Evolutionary conservation across 2,329 filamentous ascomycete species (phyloP).

Genomic region (Exserohilum turcica): DNA sequence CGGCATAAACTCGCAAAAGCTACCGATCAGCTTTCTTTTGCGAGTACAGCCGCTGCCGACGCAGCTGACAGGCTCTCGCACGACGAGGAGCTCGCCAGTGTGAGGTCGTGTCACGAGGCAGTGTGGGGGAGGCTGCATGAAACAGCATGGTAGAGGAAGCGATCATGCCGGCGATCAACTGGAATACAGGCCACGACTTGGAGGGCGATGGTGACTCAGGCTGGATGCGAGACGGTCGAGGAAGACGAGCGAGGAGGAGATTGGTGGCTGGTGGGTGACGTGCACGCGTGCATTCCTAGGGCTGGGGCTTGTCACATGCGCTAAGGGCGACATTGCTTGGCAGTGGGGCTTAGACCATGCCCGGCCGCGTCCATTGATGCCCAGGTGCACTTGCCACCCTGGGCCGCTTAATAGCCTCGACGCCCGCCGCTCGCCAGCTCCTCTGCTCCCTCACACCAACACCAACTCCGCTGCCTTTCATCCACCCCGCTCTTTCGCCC

Average conservation of each 20-base stretch:
- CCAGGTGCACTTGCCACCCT: slow-evolving; percentile 15
- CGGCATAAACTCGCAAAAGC: not conserved
- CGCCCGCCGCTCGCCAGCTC: not conserved
- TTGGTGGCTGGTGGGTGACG: not conserved
- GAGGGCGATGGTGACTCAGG: not conserved
- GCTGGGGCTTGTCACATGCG: slow-evolving; percentile 1
- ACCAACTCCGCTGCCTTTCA: slow-evolving; percentile 7
- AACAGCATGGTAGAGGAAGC: not conserved
- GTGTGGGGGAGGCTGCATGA: not conserved
- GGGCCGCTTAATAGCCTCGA: slow-evolving; percentile 11
- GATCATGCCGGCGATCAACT: not conserved
- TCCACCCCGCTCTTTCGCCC: slow-evolving; percentile 7
- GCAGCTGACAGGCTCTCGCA: not conserved
- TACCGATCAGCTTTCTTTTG: not conserved
- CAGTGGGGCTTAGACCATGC: slow-evolving; percentile 16
- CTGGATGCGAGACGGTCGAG: not conserved
- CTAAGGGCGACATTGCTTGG: slow-evolving; percentile 2
- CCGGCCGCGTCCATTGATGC: slow-evolving; percentile 4
- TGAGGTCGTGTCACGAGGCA: not conserved
- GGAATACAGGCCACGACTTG: not conserved
- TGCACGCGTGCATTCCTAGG: not conserved
- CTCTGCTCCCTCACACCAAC: slow-evolving; percentile 1
- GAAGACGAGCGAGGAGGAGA: not conserved
- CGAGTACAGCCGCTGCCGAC: not conserved
- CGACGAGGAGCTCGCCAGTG: not conserved